Base-by-base conservation (phyloP, 176 grass and related monocot genomes). In the Oropetium thomaeum region DNA sequence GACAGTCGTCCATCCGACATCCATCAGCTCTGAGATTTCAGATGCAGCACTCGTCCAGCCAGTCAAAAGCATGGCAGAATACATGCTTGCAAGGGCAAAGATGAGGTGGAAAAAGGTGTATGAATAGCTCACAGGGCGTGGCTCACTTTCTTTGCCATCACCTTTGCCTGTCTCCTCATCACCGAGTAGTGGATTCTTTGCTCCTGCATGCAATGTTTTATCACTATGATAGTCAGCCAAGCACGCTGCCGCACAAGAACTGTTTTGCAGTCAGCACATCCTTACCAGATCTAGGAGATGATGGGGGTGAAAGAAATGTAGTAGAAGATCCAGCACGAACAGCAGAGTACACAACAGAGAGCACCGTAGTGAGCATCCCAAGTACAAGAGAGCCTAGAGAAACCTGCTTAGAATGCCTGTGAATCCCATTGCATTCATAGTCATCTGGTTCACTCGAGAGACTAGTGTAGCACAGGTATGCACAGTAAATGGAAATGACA, bases 91-190 rank as follows among this genome's bases (percentile, higher is more conserved):
- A 12, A 97, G 86, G 10, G 94, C 94, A 39, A 97, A 97, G 51
- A 93, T 93, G 62, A 97, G 83, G 85, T 97, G 94, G 79, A 97
- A 97, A 75, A 97, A 97, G 19, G 86, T 93, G 68, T 97, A 97
- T 28, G 94, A 97, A 77, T 97, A 97, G 83, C 59, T 91, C 48
- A 97, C 94, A 0, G 88, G 88, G 0, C 77, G 75, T 1, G 75
- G 58, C 38, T 89, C 90, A 7, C 62, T 69, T 49, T 88, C 81
- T 75, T 93, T 88, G 32, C 42, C 66, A 12, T 69, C 49, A 2
- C 58, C 69, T 70, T 90, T 90, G 34, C 90, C 94, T 2, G 69
- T 75, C 85, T 93, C 90, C 54, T 73, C 58, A 10, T 68, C 86
- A 43, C 52, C 62, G 8, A 97, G 94, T 62, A 97, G 23, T 16